Conservation (phyloP, 2,329 filamentous ascomycete genomes). For the Apiospora kogelbergensis region DNA sequence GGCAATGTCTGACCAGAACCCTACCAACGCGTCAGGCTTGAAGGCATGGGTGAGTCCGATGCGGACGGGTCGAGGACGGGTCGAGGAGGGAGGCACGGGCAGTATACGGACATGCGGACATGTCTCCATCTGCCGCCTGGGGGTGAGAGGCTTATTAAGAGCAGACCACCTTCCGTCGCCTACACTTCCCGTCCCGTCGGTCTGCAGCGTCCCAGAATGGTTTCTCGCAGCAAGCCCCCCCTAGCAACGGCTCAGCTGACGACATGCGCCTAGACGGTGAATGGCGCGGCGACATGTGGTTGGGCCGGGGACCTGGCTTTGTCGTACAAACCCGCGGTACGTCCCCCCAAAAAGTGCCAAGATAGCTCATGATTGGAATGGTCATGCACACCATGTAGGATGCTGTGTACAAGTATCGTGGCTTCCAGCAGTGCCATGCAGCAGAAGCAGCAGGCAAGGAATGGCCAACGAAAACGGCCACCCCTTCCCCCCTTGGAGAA, state of each 20-base stretch:
- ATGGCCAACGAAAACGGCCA: background rate
- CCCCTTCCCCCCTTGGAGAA: no score
- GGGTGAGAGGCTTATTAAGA: background rate
- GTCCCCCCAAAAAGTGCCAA: background rate
- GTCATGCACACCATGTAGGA: background rate
- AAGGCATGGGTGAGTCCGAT: background rate
- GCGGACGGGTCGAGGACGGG: background rate
- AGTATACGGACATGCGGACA: no score
- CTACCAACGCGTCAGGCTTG: background rate
- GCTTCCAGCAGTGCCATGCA: background rate
- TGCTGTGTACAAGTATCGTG: background rate
- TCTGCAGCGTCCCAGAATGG: background rate
- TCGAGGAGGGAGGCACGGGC: no score
- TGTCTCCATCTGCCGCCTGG: background rate
- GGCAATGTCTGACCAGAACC: slow-evolving; percentile 23
- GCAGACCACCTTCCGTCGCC: background rate
- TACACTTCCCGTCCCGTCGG: background rate
- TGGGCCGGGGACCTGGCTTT: background rate
- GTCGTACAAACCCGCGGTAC: background rate
- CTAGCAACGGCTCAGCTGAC: background rate
- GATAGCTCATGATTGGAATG: background rate
- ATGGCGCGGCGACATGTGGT: background rate
- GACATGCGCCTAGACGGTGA: background rate
- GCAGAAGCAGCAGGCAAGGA: background rate
- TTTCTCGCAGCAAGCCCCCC: background rate